Conservation (phyloP, 2,329 filamentous ascomycete species). For the Cryphonectria nitschkei region DNA sequence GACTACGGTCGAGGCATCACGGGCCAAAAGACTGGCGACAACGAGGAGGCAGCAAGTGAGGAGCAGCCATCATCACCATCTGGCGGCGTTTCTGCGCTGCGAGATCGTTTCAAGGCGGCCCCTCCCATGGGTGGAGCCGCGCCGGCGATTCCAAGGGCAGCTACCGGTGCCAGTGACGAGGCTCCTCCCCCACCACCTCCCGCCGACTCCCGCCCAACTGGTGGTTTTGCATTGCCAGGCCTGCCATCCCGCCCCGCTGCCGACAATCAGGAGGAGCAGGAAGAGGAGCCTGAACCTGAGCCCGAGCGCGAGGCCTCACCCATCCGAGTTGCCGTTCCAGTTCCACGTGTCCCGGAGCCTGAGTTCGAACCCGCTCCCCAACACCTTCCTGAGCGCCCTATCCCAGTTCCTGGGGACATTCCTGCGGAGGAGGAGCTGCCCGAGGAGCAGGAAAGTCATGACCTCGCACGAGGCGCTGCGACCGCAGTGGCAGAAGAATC, state of each 20-base stretch:
- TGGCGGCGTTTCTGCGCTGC: constrained; percentile 73
- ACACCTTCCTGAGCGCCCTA: constrained; percentile 57
- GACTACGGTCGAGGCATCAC: constrained; percentile 67
- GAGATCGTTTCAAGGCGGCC: constrained; percentile 82
- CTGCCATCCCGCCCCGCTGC: constrained; percentile 64
- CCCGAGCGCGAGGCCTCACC: constrained; percentile 69
- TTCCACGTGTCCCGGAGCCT: constrained; percentile 65
- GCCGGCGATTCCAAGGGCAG: constrained; percentile 40
- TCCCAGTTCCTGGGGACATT: constrained; percentile 66
- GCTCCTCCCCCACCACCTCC: constrained; percentile 61
- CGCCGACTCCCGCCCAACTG: constrained; percentile 69
- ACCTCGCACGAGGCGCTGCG: constrained; percentile 59
- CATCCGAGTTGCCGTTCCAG: constrained; percentile 83
- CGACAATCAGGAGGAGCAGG: constrained; percentile 61
- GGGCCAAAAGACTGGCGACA: constrained; percentile 67
- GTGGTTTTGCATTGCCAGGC: constrained; percentile 78
- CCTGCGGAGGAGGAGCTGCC: constrained; percentile 67
- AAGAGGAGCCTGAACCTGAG: constrained; percentile 41
- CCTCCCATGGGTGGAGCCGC: constrained; percentile 64
- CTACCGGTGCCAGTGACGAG: constrained; percentile 46
- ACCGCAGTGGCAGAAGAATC: constrained; percentile 55
- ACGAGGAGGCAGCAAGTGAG: constrained; percentile 48
- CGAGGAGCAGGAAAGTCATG: constrained; percentile 65
- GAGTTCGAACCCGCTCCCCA: constrained; percentile 55
- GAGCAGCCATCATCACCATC: constrained; percentile 59